phyloP scores from a whole-genome alignment of 2,329 filamentous ascomycete genomes.

The Hirsutella minnesotensis region DNA sequence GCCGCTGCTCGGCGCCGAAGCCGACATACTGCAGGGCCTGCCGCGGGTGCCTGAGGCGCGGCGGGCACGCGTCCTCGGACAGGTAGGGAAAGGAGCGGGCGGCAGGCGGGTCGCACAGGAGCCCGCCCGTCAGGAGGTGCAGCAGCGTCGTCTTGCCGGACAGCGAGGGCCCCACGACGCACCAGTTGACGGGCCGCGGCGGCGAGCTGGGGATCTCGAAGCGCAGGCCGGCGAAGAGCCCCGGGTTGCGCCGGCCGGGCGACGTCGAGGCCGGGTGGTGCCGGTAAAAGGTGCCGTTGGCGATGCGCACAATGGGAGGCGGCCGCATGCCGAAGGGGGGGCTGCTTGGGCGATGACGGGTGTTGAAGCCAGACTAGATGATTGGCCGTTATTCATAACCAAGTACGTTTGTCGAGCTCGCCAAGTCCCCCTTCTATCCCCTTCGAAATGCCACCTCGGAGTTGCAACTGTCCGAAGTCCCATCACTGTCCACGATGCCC shows the following conservation, averaged over 20 bases:
- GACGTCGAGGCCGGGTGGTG: conserved; percentile 49
- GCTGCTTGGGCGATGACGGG: too few relatives aligned
- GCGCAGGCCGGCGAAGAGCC: conserved; percentile 59
- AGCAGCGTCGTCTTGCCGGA: conserved; percentile 75
- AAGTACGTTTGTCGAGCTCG: too few relatives aligned
- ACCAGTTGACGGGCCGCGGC: conserved; percentile 55
- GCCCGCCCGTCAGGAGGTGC: conserved; percentile 62
- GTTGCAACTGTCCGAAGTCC: too few relatives aligned
- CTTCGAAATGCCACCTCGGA: too few relatives aligned
- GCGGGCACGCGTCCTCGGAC: conserved; percentile 45
- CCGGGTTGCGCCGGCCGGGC: conserved; percentile 42
- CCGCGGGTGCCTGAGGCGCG: conserved; percentile 43
- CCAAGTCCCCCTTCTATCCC: too few relatives aligned
- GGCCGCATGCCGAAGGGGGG: conserved; percentile 11
- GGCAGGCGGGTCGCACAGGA: conserved; percentile 63
- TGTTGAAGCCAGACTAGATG: too few relatives aligned
- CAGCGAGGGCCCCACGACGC: conserved; percentile 68
- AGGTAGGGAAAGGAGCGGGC: conserved; percentile 73
- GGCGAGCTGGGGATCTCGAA: conserved; percentile 55
- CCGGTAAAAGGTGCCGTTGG: conserved; percentile 74
- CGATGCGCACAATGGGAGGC: conserved; percentile 56
- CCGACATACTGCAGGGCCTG: conserved; percentile 80
- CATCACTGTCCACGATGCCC: neutral
- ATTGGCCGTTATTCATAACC: too few relatives aligned
- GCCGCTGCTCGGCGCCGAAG: conserved; percentile 63